Base-by-base conservation (phyloP, 176 grass and related monocot genomes). In the Pontederia paniculata region DNA sequence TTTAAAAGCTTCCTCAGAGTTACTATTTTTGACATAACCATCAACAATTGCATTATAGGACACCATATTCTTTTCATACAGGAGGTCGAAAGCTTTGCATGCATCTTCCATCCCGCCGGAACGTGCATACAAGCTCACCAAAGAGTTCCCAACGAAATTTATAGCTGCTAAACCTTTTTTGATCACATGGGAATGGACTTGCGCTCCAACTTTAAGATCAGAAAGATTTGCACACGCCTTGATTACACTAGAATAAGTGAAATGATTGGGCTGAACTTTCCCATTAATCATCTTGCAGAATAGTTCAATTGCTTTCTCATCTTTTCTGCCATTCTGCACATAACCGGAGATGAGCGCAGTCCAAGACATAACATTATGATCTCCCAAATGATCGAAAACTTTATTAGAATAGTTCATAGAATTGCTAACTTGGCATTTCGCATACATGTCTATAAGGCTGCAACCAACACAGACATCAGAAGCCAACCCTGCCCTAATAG, bases 331-430 rank as follows among this genome's bases (percentile, higher is more conserved):
- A 42, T 61, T 66, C 74, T 89, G 89, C 54, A 78, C 76, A 60
- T 83, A 89, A 44, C 89, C 85, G 62, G 89, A 89, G 53, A 95
- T 65, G 16, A 95, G 53, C 5, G 85, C 72, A 1, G 89, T 95
- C 89, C 89, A 95, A 12, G 81, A 77, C 58, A 95, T 78, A 12
- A 95, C 85, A 4, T 76, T 80, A 54, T 58, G 70, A 31, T 70
- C 73, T 23, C 62, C 61, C 73, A 95, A 73, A 17, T 20, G 20
- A 42, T 83, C 10, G 7, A 95, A 89, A 43, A 86, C 82, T 45
- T 76, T 71, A 23, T 73, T 77, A 2, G 89, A 78, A 71, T 76
- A 55, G 0, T 83, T 20, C 73, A 89, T 79, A 0, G 57, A 85
- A 4, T 60, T 52, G 50, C 46, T 23, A 12, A 45, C 46, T 15